Percentiles rank a stretch among this genome's conserved stretches.
These are phyloP conservation scores for Trametes villosa DNA, from an alignment of 768 basidiomycete species.

Conservation along the genomic window DNA sequence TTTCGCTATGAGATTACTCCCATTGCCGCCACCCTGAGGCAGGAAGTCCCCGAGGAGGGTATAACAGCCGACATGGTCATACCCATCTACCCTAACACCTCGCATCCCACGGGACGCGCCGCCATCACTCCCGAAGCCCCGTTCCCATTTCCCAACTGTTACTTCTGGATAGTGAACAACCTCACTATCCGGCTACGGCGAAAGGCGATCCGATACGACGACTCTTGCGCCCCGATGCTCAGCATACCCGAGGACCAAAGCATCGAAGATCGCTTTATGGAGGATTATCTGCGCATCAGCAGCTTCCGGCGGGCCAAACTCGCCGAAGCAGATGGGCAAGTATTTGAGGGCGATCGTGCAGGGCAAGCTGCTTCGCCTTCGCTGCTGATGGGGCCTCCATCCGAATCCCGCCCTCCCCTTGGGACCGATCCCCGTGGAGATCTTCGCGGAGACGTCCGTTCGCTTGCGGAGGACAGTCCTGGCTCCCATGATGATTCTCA, in stretches of 20 bases:
- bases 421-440: too few relatives aligned
- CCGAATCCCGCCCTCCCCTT: too few relatives aligned
- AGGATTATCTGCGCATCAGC: neutral
- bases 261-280: neutral
- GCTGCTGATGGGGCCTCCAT: too few relatives aligned
- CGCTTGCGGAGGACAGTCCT: too few relatives aligned
- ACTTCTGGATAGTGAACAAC: conserved; percentile 5
- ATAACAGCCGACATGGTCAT: conserved; percentile 14
- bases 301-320: neutral
- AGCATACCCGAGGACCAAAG: neutral
- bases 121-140: neutral
- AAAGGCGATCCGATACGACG: neutral
- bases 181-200: conserved; percentile 2
- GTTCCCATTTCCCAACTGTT: conserved; percentile 13
- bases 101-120: neutral
- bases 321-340: neutral
- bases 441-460: too few relatives aligned
- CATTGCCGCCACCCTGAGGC: neutral
- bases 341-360: too few relatives aligned
- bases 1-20: neutral
- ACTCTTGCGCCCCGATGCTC: neutral
- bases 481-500: neutral
- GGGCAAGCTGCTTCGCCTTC: too few relatives aligned
- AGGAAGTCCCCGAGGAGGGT: neutral
- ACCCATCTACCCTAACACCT: conserved; percentile 4